A percentile compares a stretch with the other conserved stretches of the same genome.
Conservation (phyloP, 1,139 yeast species). For the Scheffersomyces cryptocercus region DNA sequence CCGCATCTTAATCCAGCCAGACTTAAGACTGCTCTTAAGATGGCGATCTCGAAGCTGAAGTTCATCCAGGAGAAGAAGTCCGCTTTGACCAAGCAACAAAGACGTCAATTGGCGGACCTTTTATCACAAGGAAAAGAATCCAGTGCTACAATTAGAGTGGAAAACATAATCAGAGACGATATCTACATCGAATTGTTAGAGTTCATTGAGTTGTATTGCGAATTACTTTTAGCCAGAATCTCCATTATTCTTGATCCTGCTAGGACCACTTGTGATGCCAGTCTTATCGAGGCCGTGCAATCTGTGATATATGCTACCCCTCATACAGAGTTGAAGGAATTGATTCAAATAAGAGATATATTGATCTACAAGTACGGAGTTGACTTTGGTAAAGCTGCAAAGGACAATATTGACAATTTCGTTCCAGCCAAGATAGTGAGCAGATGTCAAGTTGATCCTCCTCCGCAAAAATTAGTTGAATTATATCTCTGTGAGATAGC, state of each 20-base stretch:
- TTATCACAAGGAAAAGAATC: constrained; percentile 72
- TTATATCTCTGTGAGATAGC: constrained; percentile 82
- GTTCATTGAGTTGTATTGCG: constrained; percentile 80
- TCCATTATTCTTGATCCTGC: constrained; percentile 49
- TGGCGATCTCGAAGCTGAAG: constrained; percentile 79
- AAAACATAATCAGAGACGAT: constrained; percentile 83
- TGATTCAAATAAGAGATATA: constrained; percentile 60
- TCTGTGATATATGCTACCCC: constrained; percentile 71
- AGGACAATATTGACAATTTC: constrained; percentile 52
- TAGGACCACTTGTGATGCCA: constrained; percentile 53
- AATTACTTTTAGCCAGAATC: constrained; percentile 74
- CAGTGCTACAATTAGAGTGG: constrained; percentile 83
- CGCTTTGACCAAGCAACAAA: constrained; percentile 78
- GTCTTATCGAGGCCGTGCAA: constrained; percentile 72
- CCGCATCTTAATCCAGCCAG: constrained; percentile 41
- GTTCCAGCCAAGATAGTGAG: constrained; percentile 68
- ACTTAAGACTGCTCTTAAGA: constrained; percentile 70
- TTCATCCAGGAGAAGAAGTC: constrained; percentile 80
- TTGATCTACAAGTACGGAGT: constrained; percentile 63
- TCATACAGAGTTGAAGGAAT: constrained; percentile 75
- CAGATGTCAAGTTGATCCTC: constrained; percentile 69
- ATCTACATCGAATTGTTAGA: constrained; percentile 81
- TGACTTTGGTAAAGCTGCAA: constrained; percentile 60
- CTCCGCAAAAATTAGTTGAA: constrained; percentile 62
- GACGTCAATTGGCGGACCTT: constrained; percentile 75